A percentile compares a stretch with the other conserved stretches of the same genome.
Conservation (phyloP, 495 filamentous ascomycete genomes). For the Penicillium robsamsonii region DNA sequence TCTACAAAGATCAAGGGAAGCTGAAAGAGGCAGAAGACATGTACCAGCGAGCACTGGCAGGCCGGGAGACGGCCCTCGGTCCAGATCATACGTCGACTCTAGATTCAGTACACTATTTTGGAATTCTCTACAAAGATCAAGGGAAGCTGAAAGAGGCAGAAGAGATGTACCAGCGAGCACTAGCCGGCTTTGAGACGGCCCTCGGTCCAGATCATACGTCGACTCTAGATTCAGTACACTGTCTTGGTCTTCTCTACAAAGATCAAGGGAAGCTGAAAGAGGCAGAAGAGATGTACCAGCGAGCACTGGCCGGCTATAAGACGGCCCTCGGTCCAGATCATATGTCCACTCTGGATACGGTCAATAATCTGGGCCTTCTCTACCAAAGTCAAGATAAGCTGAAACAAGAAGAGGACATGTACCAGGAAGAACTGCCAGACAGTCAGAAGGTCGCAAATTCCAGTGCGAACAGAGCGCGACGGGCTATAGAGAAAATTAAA, state of each 20-base stretch:
- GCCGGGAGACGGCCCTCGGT: too few species aligned
- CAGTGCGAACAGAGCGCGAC: too few species aligned
- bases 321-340: constrained; percentile 37
- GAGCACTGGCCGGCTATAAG: constrained; percentile 30
- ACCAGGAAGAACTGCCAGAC: constrained; percentile 14
- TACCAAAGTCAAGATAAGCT: constrained; percentile 36
- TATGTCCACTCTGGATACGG: constrained; percentile 5
- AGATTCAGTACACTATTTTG: constrained; percentile 34
- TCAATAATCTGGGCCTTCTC: constrained; percentile 37
- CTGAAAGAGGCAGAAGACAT: constrained; percentile 35
- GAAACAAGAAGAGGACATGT: constrained; percentile 39
- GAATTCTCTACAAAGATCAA: constrained; percentile 25
- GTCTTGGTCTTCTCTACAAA: constrained; percentile 33
- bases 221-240: constrained; percentile 21
- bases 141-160: constrained; percentile 33
- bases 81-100: too few species aligned
- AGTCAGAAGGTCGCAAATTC: too few species aligned
- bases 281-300: constrained; percentile 38
- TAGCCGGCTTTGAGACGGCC: constrained; percentile 33
- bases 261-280: constrained; percentile 38
- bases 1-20: constrained; percentile 29
- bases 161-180: constrained; percentile 31
- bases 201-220: constrained; percentile 21
- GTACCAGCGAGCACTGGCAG: too few species aligned
- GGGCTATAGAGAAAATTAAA: too few species aligned